These are phyloP conservation scores for Leishmania lainsoni DNA, from an alignment of 208 protist genomes.

Conservation along the genomic window DNA sequence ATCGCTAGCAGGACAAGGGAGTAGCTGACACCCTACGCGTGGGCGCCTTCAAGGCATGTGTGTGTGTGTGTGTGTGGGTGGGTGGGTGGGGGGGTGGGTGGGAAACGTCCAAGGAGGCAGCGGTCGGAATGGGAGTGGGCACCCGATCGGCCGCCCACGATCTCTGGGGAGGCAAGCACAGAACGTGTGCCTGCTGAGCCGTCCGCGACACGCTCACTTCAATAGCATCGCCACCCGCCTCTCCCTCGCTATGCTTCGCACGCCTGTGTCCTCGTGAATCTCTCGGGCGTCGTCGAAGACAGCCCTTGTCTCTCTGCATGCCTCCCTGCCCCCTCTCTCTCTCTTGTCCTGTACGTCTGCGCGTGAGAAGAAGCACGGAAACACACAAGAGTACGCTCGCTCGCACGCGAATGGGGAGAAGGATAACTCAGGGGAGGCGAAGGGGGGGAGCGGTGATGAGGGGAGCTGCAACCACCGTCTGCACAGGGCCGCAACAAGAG, in stretches of 20 bases:
- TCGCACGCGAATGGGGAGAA: not conserved
- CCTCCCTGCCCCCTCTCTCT: not conserved
- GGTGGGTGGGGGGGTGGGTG: too few species aligned
- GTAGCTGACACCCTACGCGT: not conserved
- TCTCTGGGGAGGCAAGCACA: not conserved
- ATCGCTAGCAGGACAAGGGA: not conserved
- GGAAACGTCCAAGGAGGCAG: not conserved
- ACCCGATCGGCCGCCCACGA: too few species aligned
- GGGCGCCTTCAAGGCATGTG: too few species aligned
- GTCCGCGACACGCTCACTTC: not conserved
- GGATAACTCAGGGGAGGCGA: too few species aligned
- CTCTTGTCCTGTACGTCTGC: not conserved
- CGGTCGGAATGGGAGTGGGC: not conserved
- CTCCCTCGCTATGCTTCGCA: not conserved
- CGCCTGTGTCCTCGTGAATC: not conserved
- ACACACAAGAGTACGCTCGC: not conserved
- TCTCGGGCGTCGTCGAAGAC: too few species aligned
- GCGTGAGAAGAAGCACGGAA: not conserved
- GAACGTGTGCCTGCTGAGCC: not conserved
- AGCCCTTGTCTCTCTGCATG: not conserved
- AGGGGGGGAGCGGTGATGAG: not conserved
- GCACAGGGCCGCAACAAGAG: not conserved
- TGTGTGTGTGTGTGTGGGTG: not conserved
- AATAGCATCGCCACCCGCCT: not conserved
- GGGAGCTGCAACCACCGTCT: not conserved